Conservation (phyloP, 331 rosid species). For the Malus hybrid region DNA sequence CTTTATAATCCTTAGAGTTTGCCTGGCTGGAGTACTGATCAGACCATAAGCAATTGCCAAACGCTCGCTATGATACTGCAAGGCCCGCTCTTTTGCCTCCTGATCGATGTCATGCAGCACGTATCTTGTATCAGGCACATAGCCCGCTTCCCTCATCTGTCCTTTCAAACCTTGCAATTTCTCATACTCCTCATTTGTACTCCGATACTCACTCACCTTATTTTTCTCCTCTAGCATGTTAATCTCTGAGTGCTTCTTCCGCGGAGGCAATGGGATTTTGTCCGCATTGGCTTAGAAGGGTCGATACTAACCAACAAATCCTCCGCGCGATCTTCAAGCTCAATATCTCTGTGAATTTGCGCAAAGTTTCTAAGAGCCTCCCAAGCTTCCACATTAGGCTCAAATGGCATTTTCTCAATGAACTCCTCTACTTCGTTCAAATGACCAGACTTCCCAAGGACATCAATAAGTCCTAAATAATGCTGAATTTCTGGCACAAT, state of each 20-base stretch:
- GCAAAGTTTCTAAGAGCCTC: slow-evolving; percentile 44
- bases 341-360: slow-evolving; percentile 57
- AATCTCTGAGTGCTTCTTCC: slow-evolving; percentile 40
- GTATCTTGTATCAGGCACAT: slow-evolving; percentile 88
- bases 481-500: slow-evolving; percentile 46
- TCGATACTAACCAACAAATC: slow-evolving; percentile 43
- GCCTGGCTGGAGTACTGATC: slow-evolving; percentile 91
- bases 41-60: slow-evolving; percentile 91
- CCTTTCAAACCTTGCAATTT: slow-evolving; percentile 61
- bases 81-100: slow-evolving; percentile 85
- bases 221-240: slow-evolving; percentile 81
- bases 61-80: slow-evolving; percentile 85
- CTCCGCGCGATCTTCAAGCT: slow-evolving; percentile 59
- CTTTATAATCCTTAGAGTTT: slow-evolving; percentile 85
- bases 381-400: slow-evolving; percentile 40
- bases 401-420: slow-evolving; percentile 46
- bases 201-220: slow-evolving; percentile 42
- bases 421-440: slow-evolving; percentile 69
- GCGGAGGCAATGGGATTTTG: slow-evolving; percentile 37
- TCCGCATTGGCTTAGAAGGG: slow-evolving; percentile 30
- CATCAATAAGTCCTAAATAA: slow-evolving; percentile 41
- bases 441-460: slow-evolving; percentile 64
- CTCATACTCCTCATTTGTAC: slow-evolving; percentile 29
- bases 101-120: slow-evolving; percentile 90
- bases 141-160: slow-evolving; percentile 82